These are phyloP conservation scores for Vitis riparia DNA, from an alignment of 164 flowering plant species.

Conservation along the genomic window DNA sequence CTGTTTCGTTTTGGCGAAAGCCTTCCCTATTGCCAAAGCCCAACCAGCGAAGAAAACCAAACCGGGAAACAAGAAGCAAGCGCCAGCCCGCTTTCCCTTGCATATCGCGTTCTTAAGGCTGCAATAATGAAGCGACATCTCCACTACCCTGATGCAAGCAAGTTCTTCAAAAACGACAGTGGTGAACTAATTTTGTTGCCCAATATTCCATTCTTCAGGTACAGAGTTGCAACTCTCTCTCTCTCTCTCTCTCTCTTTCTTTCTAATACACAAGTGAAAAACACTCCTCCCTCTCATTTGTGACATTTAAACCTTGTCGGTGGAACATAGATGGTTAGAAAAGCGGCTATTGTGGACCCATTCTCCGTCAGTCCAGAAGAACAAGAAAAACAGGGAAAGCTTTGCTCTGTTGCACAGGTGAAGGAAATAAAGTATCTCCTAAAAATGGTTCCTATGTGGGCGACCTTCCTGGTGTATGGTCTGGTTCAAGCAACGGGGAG, in stretches of 20 bases:
- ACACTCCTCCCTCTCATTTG: too few relatives aligned
- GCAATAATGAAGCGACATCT: background rate
- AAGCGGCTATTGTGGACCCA: conserved; percentile 20
- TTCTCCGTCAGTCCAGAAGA: background rate
- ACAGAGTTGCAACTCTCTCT: too few relatives aligned
- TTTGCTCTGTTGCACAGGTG: conserved; percentile 27
- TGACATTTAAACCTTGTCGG: too few relatives aligned
- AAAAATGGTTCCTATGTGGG: conserved; percentile 31
- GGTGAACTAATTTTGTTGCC: background rate
- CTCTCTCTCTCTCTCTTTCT: too few relatives aligned
- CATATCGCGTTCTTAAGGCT: background rate
- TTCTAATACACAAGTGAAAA: too few relatives aligned
- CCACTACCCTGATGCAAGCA: background rate
- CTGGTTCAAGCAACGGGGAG: conserved; percentile 19
- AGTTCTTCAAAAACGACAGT: background rate
- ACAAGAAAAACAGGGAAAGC: conserved; percentile 17
- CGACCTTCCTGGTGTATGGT: conserved; percentile 24
- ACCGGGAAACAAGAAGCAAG: too few relatives aligned
- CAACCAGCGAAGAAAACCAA: background rate
- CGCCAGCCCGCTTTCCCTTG: background rate
- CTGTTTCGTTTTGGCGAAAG: background rate
- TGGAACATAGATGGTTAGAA: conserved; percentile 11
- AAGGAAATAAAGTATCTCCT: conserved; percentile 24
- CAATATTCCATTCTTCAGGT: background rate
- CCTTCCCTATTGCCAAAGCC: background rate